Base-by-base conservation (phyloP, 2,329 filamentous ascomycete species). In the Botrytis deweyae region DNA sequence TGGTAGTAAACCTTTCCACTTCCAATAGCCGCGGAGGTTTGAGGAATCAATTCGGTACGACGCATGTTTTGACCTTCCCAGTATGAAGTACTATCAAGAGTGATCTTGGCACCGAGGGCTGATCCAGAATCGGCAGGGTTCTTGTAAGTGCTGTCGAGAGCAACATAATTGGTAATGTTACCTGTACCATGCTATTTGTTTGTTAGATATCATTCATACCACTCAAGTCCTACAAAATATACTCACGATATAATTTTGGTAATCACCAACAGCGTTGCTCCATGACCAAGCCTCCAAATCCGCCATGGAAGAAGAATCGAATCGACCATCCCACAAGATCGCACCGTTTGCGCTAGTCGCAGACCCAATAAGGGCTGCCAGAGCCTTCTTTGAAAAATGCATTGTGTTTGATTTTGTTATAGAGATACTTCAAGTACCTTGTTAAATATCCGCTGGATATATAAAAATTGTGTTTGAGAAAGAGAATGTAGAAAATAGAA, bases 1-100 rank as follows among this genome's bases (percentile, higher is more conserved):
- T 93, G 91, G 82, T 93, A 93, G 83, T 86, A 92, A 49, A 92
- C 87, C 68, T 88, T 90, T 62, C 91, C 91, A n/a, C 82, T 79
- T 77, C 89, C 90, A 81, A 93, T 91, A 74, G 89, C 85, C 0
- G 88, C 88, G 2, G 82, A 87, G 0, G 90, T 92, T 83, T 92
- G 89, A 14, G 91, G 91, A 77, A 94, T 93, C 75, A 93, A 84
- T 83, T 93, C 92, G 0, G 90, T 93, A 70, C 91, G 87, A 80
- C 90, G 89, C 91, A 93, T 93, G 66, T 82, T 88, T 80, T 92
- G 90, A 36, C 88, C 89, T 82, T 93, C 90, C 91, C 91, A 93
- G 81, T 88, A 92, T 1, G 91, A 86, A 1, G 88, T 90, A 78
- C 82, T 81, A 79, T 86, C 84, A 68, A 93, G 90, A 7, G 89